Evolutionary conservation across 495 filamentous ascomycete species (phyloP).

Genomic region (Penicillium chermesinum): DNA sequence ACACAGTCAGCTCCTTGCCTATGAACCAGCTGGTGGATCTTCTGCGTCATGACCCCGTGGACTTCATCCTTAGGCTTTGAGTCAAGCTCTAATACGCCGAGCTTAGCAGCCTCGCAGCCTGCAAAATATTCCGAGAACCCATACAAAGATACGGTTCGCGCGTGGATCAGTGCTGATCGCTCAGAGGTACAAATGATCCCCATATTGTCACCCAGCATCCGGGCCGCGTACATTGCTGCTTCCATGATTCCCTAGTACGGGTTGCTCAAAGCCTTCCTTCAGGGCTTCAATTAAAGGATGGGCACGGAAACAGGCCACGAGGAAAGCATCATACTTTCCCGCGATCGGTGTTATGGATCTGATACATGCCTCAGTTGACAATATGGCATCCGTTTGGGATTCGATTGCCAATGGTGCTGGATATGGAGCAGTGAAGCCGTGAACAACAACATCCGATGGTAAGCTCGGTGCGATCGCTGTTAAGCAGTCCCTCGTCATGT

Average conservation of each 20-base stretch:
- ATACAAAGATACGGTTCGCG: background rate
- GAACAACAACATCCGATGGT: conserved; percentile 1
- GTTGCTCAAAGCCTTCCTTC: background rate
- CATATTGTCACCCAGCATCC: conserved; percentile 2
- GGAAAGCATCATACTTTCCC: background rate
- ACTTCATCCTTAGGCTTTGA: background rate
- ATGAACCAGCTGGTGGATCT: background rate
- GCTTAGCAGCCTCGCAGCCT: background rate
- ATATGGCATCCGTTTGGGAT: conserved; percentile 1
- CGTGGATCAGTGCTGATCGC: background rate
- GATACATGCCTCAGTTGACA: conserved; percentile 1
- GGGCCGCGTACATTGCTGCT: conserved; percentile 4
- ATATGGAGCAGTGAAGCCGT: conserved; percentile 4
- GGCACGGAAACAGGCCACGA: conserved; percentile 2
- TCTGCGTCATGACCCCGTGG: background rate
- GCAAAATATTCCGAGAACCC: conserved; percentile 4
- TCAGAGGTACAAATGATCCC: conserved; percentile 2
- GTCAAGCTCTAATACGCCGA: conserved; percentile 1
- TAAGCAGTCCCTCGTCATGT: conserved; percentile 4
- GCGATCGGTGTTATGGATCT: background rate
- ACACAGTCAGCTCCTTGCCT: conserved; percentile 1
- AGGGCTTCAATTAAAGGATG: background rate
- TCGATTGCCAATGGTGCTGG: conserved; percentile 2
- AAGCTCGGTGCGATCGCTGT: background rate
- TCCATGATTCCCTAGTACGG: conserved; percentile 5